Conservation (phyloP, 306 rosid species). For the Fragaria iinumae region DNA sequence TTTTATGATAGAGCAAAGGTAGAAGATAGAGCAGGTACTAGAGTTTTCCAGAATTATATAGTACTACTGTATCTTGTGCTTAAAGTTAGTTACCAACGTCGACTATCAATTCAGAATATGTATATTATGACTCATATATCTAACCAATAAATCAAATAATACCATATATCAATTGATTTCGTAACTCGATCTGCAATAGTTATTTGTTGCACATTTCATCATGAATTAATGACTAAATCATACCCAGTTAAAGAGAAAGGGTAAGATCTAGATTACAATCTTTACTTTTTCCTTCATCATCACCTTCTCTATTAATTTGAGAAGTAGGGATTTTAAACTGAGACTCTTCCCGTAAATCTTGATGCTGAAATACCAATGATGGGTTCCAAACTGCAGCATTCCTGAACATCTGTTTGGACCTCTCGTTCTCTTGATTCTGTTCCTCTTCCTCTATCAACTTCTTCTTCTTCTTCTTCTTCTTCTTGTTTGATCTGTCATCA, state of each 20-base stretch:
- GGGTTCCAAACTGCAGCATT: constrained; percentile 45
- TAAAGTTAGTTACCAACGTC: too few species aligned
- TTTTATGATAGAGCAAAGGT: too few species aligned
- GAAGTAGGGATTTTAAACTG: constrained; percentile 8
- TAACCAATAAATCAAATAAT: too few species aligned
- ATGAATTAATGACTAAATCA: too few species aligned
- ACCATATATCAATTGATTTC: too few species aligned
- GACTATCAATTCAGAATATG: too few species aligned
- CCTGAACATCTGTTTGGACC: background rate
- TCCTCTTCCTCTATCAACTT: background rate
- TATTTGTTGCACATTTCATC: too few species aligned
- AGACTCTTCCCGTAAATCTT: constrained; percentile 48
- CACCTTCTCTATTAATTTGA: background rate
- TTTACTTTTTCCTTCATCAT: background rate
- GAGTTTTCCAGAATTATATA: too few species aligned
- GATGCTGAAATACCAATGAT: constrained; percentile 30
- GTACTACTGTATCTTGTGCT: too few species aligned
- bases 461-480: constrained; percentile 20
- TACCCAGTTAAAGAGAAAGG: background rate
- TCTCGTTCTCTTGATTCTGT: constrained; percentile 13
- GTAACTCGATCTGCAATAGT: too few species aligned
- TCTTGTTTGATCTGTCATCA: background rate
- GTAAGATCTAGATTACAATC: background rate
- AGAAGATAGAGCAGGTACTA: too few species aligned
- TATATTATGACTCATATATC: too few species aligned